Evolutionary conservation across 345 rosid genomes (phyloP).

Genomic region (Nasturtium officinale): DNA sequence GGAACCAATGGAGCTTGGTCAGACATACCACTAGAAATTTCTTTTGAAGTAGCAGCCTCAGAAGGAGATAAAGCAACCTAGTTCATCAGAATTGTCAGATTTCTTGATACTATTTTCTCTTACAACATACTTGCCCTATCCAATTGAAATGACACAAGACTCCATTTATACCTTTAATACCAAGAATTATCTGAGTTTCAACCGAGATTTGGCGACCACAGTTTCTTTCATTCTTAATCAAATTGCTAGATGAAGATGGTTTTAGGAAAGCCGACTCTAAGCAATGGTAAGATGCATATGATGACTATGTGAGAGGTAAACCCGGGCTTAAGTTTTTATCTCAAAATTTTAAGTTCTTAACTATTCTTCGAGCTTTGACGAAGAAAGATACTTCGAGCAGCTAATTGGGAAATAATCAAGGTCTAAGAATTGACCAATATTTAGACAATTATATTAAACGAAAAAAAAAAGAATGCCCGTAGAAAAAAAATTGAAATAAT

Average conservation of each 20-base stretch:
- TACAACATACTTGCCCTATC: slow-evolving; percentile 74
- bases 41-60: slow-evolving; percentile 26
- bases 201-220: neutral
- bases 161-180: slow-evolving; percentile 71
- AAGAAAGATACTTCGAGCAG: neutral
- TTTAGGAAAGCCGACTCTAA: no score
- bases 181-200: slow-evolving; percentile 76
- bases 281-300: neutral
- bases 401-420: neutral
- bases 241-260: neutral
- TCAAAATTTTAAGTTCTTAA: no score
- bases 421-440: neutral
- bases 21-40: slow-evolving; percentile 45
- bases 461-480: no score
- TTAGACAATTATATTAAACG: neutral
- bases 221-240: neutral
- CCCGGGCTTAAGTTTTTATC: neutral
- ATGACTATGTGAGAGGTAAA: neutral
- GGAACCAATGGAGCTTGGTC: slow-evolving; percentile 69
- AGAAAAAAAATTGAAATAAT: neutral
- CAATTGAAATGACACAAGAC: slow-evolving; percentile 76
- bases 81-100: slow-evolving; percentile 70
- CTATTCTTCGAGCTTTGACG: neutral
- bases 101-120: slow-evolving; percentile 51
- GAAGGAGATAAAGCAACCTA: slow-evolving; percentile 43